phyloP scores from a whole-genome alignment of 2,329 filamentous ascomycete species.

The Fusarium sp. region DNA sequence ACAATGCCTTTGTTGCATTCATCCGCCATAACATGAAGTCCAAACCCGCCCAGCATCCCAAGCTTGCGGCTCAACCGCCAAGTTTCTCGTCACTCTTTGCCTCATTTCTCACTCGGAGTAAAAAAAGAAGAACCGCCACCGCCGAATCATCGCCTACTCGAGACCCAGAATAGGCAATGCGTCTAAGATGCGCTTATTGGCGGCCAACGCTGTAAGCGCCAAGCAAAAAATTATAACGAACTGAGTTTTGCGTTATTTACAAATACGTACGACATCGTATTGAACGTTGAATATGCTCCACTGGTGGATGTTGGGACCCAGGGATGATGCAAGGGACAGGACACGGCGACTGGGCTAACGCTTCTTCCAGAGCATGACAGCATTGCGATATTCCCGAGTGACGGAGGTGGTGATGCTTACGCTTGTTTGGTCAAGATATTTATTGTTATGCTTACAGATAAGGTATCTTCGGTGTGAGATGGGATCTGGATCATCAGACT shows the following conservation, averaged over 20 bases:
- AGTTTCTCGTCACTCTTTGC: conserved; percentile 15
- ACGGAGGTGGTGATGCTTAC: no score
- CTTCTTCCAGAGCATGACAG: background rate
- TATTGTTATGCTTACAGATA: background rate
- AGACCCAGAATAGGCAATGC: conserved; percentile 25
- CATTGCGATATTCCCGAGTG: background rate
- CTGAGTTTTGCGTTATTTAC: conserved; percentile 17
- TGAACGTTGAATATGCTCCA: background rate
- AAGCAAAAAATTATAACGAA: background rate
- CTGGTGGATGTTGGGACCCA: background rate
- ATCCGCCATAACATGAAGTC: background rate
- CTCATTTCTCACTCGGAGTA: background rate
- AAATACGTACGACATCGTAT: conserved; percentile 3
- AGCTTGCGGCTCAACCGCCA: conserved; percentile 29
- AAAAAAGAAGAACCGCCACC: background rate
- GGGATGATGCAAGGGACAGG: background rate
- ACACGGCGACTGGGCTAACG: background rate
- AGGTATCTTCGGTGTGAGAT: background rate
- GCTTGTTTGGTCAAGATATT: no score
- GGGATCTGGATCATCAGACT: background rate
- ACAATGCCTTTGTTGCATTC: background rate
- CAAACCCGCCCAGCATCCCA: background rate
- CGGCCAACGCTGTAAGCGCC: conserved; percentile 15
- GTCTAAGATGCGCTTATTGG: conserved; percentile 15
- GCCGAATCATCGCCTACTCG: conserved; percentile 13